Conservation (phyloP, 1,139 yeast genomes). For the Blastobotrys illinoisensis region DNA sequence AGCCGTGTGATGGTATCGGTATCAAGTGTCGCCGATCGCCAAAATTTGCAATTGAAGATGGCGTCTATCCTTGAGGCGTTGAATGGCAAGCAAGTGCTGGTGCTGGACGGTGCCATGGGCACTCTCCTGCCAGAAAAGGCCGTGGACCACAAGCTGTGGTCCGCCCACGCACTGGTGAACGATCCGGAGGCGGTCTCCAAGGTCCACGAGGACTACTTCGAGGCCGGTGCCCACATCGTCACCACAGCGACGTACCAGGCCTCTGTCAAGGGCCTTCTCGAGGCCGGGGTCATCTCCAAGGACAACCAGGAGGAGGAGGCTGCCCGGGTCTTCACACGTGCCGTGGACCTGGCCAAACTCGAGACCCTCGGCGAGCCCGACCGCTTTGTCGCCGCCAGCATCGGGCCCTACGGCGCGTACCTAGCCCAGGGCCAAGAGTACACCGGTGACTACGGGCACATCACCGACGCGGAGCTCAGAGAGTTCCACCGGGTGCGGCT, state of each 20-base stretch:
- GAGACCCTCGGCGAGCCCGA: constrained; percentile 26
- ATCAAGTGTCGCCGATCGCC: background rate
- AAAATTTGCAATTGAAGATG: background rate
- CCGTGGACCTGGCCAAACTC: constrained; percentile 28
- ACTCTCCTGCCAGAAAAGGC: constrained; percentile 39
- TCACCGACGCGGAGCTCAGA: constrained; percentile 32
- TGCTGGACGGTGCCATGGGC: constrained; percentile 44
- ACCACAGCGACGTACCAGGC: constrained; percentile 63
- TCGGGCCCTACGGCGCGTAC: constrained; percentile 73
- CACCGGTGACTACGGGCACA: constrained; percentile 49
- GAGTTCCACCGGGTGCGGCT: constrained; percentile 49
- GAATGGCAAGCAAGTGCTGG: constrained; percentile 11
- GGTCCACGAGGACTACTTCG: constrained; percentile 49
- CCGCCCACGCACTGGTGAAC: constrained; percentile 49
- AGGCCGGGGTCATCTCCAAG: constrained; percentile 21
- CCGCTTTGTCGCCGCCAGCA: constrained; percentile 45
- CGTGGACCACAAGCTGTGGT: constrained; percentile 48
- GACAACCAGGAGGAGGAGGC: constrained; percentile 32
- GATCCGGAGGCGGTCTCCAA: constrained; percentile 43
- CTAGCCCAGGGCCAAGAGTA: constrained; percentile 64
- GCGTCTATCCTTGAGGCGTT: background rate
- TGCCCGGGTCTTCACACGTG: constrained; percentile 27
- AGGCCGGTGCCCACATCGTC: constrained; percentile 51
- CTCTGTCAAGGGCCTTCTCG: constrained; percentile 38
- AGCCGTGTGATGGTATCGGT: background rate